phyloP scores from a whole-genome alignment of 2,329 filamentous ascomycete species.

The Nothophaeocryptopus gaeumannii region DNA sequence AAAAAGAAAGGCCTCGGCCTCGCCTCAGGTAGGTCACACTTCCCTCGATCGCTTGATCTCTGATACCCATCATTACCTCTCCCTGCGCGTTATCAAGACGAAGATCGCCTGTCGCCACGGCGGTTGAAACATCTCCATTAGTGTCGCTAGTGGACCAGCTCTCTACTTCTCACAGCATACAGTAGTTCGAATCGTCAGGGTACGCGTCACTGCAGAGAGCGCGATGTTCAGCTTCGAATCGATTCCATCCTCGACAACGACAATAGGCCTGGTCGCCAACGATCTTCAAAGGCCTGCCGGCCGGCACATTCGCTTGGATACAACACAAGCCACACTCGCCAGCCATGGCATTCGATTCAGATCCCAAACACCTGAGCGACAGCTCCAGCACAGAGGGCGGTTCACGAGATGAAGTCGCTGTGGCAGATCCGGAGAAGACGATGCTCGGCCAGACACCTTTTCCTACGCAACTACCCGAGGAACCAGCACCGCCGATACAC shows the following conservation, averaged over 20 bases:
- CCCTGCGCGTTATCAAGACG: too few relatives aligned
- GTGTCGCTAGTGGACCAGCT: too few relatives aligned
- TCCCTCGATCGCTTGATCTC: background rate
- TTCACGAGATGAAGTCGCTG: conserved; percentile 21
- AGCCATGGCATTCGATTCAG: conserved; percentile 7
- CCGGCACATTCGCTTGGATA: conserved; percentile 7
- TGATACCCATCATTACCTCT: too few relatives aligned
- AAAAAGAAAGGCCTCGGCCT: conserved; percentile 1
- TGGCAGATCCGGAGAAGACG: conserved; percentile 32
- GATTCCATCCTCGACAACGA: background rate
- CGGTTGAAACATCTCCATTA: too few relatives aligned
- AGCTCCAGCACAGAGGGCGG: conserved; percentile 24
- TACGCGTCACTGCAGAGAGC: too few relatives aligned
- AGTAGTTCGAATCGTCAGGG: too few relatives aligned
- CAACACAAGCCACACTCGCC: background rate
- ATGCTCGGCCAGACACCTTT: conserved; percentile 31
- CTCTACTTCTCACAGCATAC: too few relatives aligned
- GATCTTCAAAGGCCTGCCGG: conserved; percentile 4
- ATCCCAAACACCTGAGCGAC: conserved; percentile 10
- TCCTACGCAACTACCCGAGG: conserved; percentile 25
- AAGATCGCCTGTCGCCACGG: too few relatives aligned
- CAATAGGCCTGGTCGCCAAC: background rate
- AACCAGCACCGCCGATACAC: conserved; percentile 28
- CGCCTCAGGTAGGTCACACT: conserved; percentile 1
- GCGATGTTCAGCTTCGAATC: too few relatives aligned